Evolutionary conservation across 805 yeast genomes (phyloP), one percentile per base, ranked within the genome.

Genomic region (Isabelozyma pseudorhagii): DNA sequence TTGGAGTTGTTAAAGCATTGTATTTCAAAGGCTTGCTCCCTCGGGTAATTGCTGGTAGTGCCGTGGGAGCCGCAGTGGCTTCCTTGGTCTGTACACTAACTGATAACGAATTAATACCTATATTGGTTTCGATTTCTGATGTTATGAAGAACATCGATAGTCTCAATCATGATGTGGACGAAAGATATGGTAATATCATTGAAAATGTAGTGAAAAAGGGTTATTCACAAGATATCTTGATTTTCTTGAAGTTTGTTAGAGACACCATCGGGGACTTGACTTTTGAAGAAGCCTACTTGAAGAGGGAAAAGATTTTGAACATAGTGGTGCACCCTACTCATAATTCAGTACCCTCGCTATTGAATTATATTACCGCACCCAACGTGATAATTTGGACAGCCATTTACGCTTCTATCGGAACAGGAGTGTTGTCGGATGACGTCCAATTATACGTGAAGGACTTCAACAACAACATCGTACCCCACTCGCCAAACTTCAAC

Each of bases 41-140:
- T 0, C 72, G 87, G 40, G 87, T 94, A 2, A 82, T 93, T 18
- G 88, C 93, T 6, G 99, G 99, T 0, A 87, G 92, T 50, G 94
- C 97, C 0, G 87, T 90, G 52, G 99, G 99, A 1, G 96, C 98
- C 0, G 85, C 92, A 1, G 91, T 92, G 15, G 98, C 97, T 0
- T 83, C 96, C 0, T 72, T 90, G 38, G 88, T 87, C 0, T 90
- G 97, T 60, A 81, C 89, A 10, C 71, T 87, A 52, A 75, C 82
- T 2, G 88, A 85, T 47, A 79, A 78, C 2, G 94, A 89, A 56
- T 68, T 92, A 5, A 66, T 76, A 4, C 79, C 81, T 2, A 68
- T 75, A 3, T 62, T 74, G 42, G 55, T 70, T 13, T 60, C 67
- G 18, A 69, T 74, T 40, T 67, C 73, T 21, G 75, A 68, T 45